Evolutionary conservation across 2,329 filamentous ascomycete species (phyloP).

Genomic region (Tolypocladium inflatum): DNA sequence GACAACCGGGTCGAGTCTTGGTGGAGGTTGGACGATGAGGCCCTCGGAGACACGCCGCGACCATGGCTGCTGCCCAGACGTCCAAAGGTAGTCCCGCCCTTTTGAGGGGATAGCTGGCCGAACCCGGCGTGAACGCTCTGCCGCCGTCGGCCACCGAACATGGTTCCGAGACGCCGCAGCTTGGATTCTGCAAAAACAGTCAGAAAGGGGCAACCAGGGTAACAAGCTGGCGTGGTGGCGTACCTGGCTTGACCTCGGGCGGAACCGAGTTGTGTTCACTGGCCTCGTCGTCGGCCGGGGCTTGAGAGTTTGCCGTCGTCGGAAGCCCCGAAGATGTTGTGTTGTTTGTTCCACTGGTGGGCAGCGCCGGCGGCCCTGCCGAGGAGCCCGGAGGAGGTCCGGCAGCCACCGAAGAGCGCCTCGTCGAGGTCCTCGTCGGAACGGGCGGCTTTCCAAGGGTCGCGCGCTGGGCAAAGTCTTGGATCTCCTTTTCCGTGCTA

Average conservation of each 20-base stretch:
- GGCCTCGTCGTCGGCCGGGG: slow-evolving; percentile 16
- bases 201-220: slow-evolving; percentile 7
- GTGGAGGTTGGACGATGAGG: slow-evolving; percentile 49
- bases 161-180: slow-evolving; percentile 57
- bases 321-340: neutral
- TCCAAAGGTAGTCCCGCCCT: slow-evolving; percentile 44
- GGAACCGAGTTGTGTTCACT: slow-evolving; percentile 33
- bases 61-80: slow-evolving; percentile 58
- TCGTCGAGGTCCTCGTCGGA: slow-evolving; percentile 29
- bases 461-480: slow-evolving; percentile 48
- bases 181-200: slow-evolving; percentile 35
- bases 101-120: slow-evolving; percentile 45
- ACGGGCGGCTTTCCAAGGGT: slow-evolving; percentile 28
- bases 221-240: neutral
- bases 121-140: slow-evolving; percentile 59
- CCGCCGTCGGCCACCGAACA: slow-evolving; percentile 51
- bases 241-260: slow-evolving; percentile 26
- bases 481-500: slow-evolving; percentile 79
- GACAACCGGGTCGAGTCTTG: slow-evolving; percentile 44
- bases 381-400: neutral
- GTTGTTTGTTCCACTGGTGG: neutral
- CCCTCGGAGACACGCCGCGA: slow-evolving; percentile 42
- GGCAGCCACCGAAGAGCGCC: slow-evolving; percentile 27
- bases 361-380: neutral
- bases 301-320: neutral